Base-by-base conservation (phyloP, 2,329 filamentous ascomycete genomes). In the Aplosporella prunicola region DNA sequence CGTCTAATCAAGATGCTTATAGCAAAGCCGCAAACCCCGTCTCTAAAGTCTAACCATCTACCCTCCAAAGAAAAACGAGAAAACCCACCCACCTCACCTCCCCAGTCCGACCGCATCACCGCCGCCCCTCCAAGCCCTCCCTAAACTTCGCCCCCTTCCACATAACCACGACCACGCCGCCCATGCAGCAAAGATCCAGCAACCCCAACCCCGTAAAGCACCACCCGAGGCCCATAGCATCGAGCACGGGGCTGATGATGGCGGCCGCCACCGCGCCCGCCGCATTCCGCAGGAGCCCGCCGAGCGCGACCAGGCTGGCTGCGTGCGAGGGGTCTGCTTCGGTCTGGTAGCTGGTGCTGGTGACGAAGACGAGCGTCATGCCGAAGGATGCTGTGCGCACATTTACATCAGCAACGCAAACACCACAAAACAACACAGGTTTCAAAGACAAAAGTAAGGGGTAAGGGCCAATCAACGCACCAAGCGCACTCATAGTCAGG, bases 341-440 rank as follows among this genome's bases (percentile, higher is more conserved):
- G 9, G 62, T 64, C 26, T 63, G 53, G 42, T 62, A 66, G 1
- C 59, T 58, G 0, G 61, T 63, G 15, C 54, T 63, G 3, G 60
- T 57, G 13, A 66, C 58, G 40, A 66, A 63, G 28, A 65, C 61
- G 43, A 62, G 60, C 5, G 60, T 60, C 40, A 61, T 58, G 5
- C 60, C 61, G 22, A 63, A 51, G 4, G 56, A 51, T 41, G 51
- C 50, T 57, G 46, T 13, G 46, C 9, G 20, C 14, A 18, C 25
- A 26, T 16, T 25, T 13, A 18, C 11, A 17, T 33, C 9, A 26
- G 9, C 13, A 10, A 34, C 9, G 9, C n/a, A 25, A 9, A 25
- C n/a, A 9, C n/a, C 23, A 25, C n/a, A 9, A 25, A 25, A n/a
- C n/a, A n/a, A n/a, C n/a, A n/a, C n/a, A n/a, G 9, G n/a, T n/a